A percentile compares a stretch with the other conserved stretches of the same genome.
phyloP scores from a whole-genome alignment of 2,329 filamentous ascomycete genomes.

The Geosmithia morbida region DNA sequence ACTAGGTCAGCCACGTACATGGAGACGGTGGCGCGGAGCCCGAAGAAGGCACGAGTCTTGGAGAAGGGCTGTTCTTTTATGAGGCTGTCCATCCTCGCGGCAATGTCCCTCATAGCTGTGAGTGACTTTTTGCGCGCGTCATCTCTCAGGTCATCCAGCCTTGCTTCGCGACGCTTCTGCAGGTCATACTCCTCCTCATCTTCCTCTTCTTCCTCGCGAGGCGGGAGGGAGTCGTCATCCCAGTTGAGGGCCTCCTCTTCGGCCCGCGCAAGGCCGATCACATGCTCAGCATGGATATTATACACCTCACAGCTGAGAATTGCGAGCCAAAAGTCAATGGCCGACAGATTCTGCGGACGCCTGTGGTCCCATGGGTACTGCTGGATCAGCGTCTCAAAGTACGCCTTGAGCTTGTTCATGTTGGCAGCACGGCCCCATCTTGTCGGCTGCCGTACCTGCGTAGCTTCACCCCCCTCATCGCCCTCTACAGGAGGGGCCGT shows the following conservation, averaged over 20 bases:
- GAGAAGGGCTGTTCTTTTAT: slow-evolving; percentile 58
- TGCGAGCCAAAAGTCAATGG: slow-evolving; percentile 67
- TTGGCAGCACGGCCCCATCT: slow-evolving; percentile 30
- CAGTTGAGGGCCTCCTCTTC: slow-evolving; percentile 12
- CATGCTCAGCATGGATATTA: slow-evolving; percentile 49
- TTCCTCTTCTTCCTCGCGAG: slow-evolving; percentile 4
- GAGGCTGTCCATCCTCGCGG: slow-evolving; percentile 54
- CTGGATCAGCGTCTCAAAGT: slow-evolving; percentile 66
- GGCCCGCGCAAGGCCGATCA: slow-evolving; percentile 23
- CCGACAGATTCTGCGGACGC: slow-evolving; percentile 43
- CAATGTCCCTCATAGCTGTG: slow-evolving; percentile 45
- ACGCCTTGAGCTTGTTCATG: slow-evolving; percentile 32
- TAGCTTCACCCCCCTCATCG: background rate
- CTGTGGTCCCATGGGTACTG: slow-evolving; percentile 58
- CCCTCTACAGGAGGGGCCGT: slow-evolving; percentile 7
- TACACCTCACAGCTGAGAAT: slow-evolving; percentile 75
- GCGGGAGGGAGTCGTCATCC: slow-evolving; percentile 8
- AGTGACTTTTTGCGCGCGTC: slow-evolving; percentile 36
- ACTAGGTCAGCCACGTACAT: slow-evolving; percentile 62
- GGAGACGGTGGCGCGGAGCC: slow-evolving; percentile 58
- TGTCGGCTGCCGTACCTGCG: slow-evolving; percentile 1
- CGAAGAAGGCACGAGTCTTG: slow-evolving; percentile 49
- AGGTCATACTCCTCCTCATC: slow-evolving; percentile 3
- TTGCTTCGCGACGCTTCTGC: background rate
- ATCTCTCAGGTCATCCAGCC: slow-evolving; percentile 12